Evolutionary conservation across 2,329 filamentous ascomycete species (phyloP), one percentile per base, ranked within the genome.

Genomic region (Pseudogymnoascus sp.): DNA sequence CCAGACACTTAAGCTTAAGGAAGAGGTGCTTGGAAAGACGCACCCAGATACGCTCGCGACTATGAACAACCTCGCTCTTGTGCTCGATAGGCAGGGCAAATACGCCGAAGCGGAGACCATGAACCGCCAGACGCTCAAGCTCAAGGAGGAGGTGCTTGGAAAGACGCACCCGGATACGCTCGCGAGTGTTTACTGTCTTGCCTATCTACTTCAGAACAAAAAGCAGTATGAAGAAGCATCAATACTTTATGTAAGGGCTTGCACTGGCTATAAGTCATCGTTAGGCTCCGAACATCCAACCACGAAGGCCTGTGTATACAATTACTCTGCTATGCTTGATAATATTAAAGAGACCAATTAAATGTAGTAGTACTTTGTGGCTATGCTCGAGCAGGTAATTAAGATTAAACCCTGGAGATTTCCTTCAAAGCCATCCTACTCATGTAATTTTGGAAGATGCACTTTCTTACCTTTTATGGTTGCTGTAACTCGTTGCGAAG

Each of bases 241-340:
- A 23, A 23, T 65, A 65, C 66, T 68, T 41, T 68, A 68, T 57
- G n/a, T 66, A 60, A 67, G 66, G 43, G 67, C 67, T 31, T 64
- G 51, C 60, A 61, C 39, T 62, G 66, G 67, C 54, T 68, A 39
- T 60, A 62, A 66, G 51, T 62, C 13, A 64, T 62, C 43, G 60
- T 63, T 68, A 51, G 65, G 67, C 11, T 36, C 60, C 8, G 65
- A 67, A 28, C 63, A 67, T 65, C 63, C 63, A 64, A 65, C 41
- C 13, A 68, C 66, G 13, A 64, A 45, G 23, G 63, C 45, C 14
- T 67, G 66, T 64, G 28, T 62, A 57, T 60, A 61, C 14, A 23
- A 67, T 62, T 68, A 65, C 54, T 67, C 64, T 45, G 19, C 7
- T 61, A 23, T 61, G 37, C 37, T 39, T 39, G 37, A 39, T 16